phyloP scores from a whole-genome alignment of 2,329 filamentous ascomycete genomes.

The Coleophoma crateriformis region DNA sequence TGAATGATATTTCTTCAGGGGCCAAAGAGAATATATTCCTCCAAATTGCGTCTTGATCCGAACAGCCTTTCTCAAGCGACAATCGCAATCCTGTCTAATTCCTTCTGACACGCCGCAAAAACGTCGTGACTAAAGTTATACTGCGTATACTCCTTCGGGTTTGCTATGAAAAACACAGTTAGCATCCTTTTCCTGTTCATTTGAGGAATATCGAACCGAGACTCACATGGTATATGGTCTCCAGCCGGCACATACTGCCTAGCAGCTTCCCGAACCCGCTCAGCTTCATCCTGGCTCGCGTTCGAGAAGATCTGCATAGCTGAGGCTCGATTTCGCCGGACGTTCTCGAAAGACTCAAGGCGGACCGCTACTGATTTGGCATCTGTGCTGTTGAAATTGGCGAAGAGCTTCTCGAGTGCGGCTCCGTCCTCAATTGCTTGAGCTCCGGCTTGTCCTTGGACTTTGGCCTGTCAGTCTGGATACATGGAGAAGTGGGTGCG shows the following conservation, averaged over 20 bases:
- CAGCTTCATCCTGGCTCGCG: neutral
- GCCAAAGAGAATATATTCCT: too few species aligned
- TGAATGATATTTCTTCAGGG: too few species aligned
- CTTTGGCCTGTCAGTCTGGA: neutral
- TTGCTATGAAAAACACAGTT: too few species aligned
- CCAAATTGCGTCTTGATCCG: too few species aligned
- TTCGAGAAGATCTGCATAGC: neutral
- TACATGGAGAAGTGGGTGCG: neutral
- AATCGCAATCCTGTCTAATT: too few species aligned
- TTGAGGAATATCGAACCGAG: too few species aligned
- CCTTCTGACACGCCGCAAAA: too few species aligned
- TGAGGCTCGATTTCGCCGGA: neutral
- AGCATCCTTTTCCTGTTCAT: too few species aligned
- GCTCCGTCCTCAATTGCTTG: neutral
- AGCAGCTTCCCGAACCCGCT: neutral
- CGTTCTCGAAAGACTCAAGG: neutral
- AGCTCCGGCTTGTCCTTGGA: neutral
- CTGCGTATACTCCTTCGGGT: too few species aligned
- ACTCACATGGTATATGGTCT: too few species aligned
- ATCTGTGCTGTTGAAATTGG: neutral
- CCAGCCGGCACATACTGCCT: neutral
- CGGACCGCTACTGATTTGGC: neutral
- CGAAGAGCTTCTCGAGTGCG: neutral
- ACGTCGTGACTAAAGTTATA: too few species aligned
- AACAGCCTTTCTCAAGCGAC: too few species aligned